Base-by-base conservation (phyloP, 208 protist genomes). In the Entamoeba moshkovskii region DNA sequence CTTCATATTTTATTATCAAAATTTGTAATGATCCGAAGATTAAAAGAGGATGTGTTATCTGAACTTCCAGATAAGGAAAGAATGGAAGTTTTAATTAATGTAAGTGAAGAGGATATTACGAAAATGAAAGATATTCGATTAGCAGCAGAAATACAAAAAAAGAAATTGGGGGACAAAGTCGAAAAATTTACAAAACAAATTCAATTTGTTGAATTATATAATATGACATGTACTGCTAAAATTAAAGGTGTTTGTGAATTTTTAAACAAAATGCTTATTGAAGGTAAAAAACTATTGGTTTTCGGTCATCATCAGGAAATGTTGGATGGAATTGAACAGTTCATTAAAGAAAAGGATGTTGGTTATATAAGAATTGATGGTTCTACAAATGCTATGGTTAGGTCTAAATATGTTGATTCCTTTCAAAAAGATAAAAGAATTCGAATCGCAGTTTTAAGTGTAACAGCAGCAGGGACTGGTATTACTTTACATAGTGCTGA, bases 381-480 rank as follows among this genome's bases (percentile, higher is more conserved):
- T 49, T 38, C 25, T n/a, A 95, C 94, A 85, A 25, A 73, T 29
- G 33, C 49, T 15, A 15, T 6, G 3, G 13, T 42, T 29, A 25
- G 94, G 13, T 29, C 45, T 6, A 45, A 48, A 15, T 95, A 91
- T 33, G 93, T 93, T 29, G 42, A 93, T 52, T 29, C 16, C 1
- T 94, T 94, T 52, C 93, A 94, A 46, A 94, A 92, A 46, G 45
- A 94, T 94, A 22, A 25, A 92, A 46, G 25, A 93, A 66, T 93
- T 29, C 42, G 45, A 47, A 49, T 94, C 11, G 94, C 94, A 95
- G 38, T 94, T 44, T 85, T 95, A 3, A 49, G 97, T n/a, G 98
- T 99, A 96, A 97, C 97, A 59, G 98, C 98, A 1, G 98, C 98
- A 94, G 98, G 98, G n/a, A 97, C 97, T 44, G 98, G 98, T 18